phyloP scores from a whole-genome alignment of 345 rosid genomes.

The Aegle marmelos region DNA sequence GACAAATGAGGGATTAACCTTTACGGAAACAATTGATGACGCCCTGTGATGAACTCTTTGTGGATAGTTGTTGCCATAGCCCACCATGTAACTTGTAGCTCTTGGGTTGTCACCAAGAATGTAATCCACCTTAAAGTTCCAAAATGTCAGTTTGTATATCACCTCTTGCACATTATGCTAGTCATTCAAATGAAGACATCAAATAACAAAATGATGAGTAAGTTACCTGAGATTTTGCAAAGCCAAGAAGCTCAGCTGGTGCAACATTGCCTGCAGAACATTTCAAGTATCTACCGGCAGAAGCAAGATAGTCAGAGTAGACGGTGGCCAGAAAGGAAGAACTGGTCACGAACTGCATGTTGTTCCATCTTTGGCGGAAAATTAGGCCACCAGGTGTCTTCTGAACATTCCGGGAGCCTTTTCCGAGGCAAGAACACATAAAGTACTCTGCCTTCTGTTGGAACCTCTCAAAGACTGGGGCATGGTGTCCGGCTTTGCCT shows the following conservation, averaged over 20 bases:
- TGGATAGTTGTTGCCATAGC: conserved; percentile 92
- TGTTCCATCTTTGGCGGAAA: conserved; percentile 93
- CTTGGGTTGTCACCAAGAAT: conserved; percentile 97
- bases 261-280: conserved; percentile 64
- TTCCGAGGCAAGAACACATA: conserved; percentile 86
- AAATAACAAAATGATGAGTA: neutral
- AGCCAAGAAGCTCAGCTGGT: conserved; percentile 63
- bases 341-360: conserved; percentile 91
- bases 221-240: conserved; percentile 85
- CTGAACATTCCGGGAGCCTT: conserved; percentile 56
- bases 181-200: neutral
- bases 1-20: conserved; percentile 61
- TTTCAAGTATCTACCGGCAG: conserved; percentile 50
- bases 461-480: conserved; percentile 65
- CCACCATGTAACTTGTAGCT: conserved; percentile 97
- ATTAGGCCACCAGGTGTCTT: conserved; percentile 92
- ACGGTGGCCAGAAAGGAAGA: conserved; percentile 76
- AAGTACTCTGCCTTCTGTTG: conserved; percentile 86
- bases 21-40: conserved; percentile 82
- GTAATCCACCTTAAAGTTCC: conserved; percentile 66
- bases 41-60: conserved; percentile 88
- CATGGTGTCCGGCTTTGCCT: conserved; percentile 71
- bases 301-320: conserved; percentile 83
- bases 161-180: neutral
- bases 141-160: neutral